Percentiles rank a stretch among this genome's conserved stretches.
Conservation (phyloP, 73 alveolate genomes). For the Paramecium primaurelia region DNA sequence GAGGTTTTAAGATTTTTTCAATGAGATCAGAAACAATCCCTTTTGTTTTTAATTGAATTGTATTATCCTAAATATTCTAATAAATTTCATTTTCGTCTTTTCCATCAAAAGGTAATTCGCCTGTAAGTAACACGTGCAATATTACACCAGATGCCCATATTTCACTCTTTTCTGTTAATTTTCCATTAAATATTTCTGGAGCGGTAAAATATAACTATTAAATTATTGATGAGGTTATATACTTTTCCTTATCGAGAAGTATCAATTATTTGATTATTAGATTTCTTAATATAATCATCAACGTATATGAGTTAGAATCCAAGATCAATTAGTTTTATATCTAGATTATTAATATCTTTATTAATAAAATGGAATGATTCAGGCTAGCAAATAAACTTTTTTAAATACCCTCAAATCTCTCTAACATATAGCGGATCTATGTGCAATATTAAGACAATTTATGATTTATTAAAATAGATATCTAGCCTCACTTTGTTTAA, state of each 20-base stretch:
- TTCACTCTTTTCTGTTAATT: slow-evolving; percentile 29
- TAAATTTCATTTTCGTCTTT: slow-evolving; percentile 8
- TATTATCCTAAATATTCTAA: not conserved
- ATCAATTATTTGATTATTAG: not conserved
- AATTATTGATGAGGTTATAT: not conserved
- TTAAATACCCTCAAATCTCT: not conserved
- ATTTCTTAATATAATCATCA: slow-evolving; percentile 5
- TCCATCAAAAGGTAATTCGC: slow-evolving; percentile 31
- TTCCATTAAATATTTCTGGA: slow-evolving; percentile 59
- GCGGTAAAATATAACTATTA: slow-evolving; percentile 60
- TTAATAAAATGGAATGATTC: not conserved
- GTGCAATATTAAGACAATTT: not conserved
- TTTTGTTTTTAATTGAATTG: not conserved
- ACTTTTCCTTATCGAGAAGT: slow-evolving; percentile 26
- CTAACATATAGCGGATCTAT: not conserved
- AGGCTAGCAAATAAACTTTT: not conserved
- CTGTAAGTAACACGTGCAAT: not conserved
- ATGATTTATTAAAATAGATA: not conserved
- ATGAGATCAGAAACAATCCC: not conserved
- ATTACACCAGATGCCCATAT: slow-evolving; percentile 49
- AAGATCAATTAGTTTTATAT: not conserved
- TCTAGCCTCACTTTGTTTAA: not conserved
- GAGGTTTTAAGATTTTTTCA: not conserved
- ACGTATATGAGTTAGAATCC: slow-evolving; percentile 10
- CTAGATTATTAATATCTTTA: not conserved